A percentile compares a stretch with the other conserved stretches of the same genome.
These are phyloP conservation scores for Phytopythium vexans DNA, from an alignment of 352 stramenopile genomes.

Conservation along the genomic window DNA sequence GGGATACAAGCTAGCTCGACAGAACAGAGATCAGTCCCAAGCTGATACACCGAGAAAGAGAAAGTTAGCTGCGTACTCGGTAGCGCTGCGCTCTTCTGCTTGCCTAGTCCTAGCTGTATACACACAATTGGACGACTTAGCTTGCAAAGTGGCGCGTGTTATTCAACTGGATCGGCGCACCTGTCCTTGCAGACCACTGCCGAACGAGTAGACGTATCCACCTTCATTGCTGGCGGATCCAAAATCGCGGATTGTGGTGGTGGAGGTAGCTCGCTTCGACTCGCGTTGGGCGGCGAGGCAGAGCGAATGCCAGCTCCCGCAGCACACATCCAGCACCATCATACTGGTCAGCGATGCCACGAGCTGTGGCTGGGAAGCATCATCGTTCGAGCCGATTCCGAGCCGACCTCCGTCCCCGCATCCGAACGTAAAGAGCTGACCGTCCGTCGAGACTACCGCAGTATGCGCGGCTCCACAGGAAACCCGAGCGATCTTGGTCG, in stretches of 20 bases:
- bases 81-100: slow-evolving; percentile 56
- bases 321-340: slow-evolving; percentile 58
- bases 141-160: background rate
- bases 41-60: background rate
- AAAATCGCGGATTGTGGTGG: background rate
- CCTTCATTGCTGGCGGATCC: slow-evolving; percentile 6
- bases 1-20: slow-evolving; percentile 41
- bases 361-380: slow-evolving; percentile 42
- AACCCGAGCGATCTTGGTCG: slow-evolving; percentile 53
- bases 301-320: slow-evolving; percentile 67
- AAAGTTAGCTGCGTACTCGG: slow-evolving; percentile 41
- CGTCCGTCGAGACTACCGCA: slow-evolving; percentile 46
- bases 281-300: slow-evolving; percentile 40
- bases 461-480: slow-evolving; percentile 89
- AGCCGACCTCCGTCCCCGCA: slow-evolving; percentile 90
- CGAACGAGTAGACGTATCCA: slow-evolving; percentile 65
- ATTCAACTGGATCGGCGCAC: slow-evolving; percentile 11
- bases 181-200: slow-evolving; percentile 66
- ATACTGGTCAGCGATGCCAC: slow-evolving; percentile 44
- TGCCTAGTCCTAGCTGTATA: slow-evolving; percentile 53
- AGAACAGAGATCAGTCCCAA: background rate
- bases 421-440: slow-evolving; percentile 81
- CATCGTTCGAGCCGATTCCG: slow-evolving; percentile 60
- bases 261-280: background rate
- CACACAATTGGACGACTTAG: background rate